phyloP scores from a whole-genome alignment of 2,329 filamentous ascomycete genomes.

The Colletotrichum tamarilloi region DNA sequence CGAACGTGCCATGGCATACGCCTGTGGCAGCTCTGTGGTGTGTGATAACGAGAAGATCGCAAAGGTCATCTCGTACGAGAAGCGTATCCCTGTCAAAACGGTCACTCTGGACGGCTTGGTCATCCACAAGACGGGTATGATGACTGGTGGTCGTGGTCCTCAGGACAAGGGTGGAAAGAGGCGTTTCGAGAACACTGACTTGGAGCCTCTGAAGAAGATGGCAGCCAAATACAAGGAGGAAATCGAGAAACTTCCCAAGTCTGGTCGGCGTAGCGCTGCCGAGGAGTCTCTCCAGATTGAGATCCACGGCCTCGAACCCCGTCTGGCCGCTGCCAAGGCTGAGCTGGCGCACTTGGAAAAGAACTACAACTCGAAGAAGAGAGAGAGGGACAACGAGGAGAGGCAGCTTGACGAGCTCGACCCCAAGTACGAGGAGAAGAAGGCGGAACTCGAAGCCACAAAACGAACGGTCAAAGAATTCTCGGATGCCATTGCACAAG shows the following conservation, averaged over 20 bases:
- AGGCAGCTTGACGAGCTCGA: conserved; percentile 79
- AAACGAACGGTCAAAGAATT: conserved; percentile 63
- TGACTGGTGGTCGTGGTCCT: conserved; percentile 92
- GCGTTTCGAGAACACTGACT: conserved; percentile 89
- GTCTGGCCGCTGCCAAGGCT: conserved; percentile 75
- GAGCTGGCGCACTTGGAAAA: conserved; percentile 83
- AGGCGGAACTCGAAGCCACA: conserved; percentile 72
- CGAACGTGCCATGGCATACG: conserved; percentile 93
- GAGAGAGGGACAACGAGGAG: conserved; percentile 79
- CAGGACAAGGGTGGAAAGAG: conserved; percentile 80
- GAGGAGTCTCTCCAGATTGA: conserved; percentile 87
- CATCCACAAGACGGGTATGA: conserved; percentile 95
- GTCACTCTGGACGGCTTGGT: conserved; percentile 96
- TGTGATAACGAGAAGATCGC: conserved; percentile 90
- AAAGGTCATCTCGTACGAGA: conserved; percentile 89
- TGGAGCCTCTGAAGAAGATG: conserved; percentile 84
- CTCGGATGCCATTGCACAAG: conserved; percentile 74
- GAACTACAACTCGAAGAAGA: conserved; percentile 86
- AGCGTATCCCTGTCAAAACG: conserved; percentile 88
- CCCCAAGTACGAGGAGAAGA: conserved; percentile 82
- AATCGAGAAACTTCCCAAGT: conserved; percentile 82
- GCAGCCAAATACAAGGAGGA: conserved; percentile 82
- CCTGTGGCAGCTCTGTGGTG: conserved; percentile 93
- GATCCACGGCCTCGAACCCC: conserved; percentile 81
- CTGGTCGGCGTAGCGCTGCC: conserved; percentile 77